Base-by-base conservation (phyloP, 2,329 filamentous ascomycete species). In the Aspergillus sp. region DNA sequence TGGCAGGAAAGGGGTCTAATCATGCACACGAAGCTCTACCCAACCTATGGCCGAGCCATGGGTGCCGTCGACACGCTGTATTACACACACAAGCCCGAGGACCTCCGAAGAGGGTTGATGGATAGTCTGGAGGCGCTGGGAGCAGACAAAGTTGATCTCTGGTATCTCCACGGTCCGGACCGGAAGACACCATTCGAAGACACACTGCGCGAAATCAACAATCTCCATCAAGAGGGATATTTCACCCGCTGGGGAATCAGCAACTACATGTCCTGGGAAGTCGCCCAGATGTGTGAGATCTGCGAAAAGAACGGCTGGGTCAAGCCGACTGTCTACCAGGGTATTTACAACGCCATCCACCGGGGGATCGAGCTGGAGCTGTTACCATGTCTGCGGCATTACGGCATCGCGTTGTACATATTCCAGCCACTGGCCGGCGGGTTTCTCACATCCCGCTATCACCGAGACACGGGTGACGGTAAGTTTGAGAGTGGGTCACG, bases 141-240 rank as follows among this genome's bases (percentile, higher is more conserved):
- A 32, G 63, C 69, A 0, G 62, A 69, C 22, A 72, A 71, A 52
- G 63, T 81, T 2, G 70, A 81, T 36, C 73, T 79, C 47, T 79
- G 71, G 60, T 82, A 81, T 53, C 70, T 82, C 2, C 79, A 82
- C 55, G 73, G 69, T 1, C 78, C 78, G 49, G 79, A 82, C 58
- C 67, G 73, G n/a, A 73, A 63, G 0, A 73, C 70, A 1, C 76
- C 78, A 0, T 70, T 73, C 47, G 73, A 76, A 46, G 72, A 74
- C 4, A 79, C 78, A 1, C 64, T 80, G n/a, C 62, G 66, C 6
- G 76, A 69, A 22, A 73, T 81, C 32, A 71, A 82, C 57, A 62
- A 71, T 4, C 66, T 81, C 1, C 65, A 77, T 62, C 57, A 73
- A 20, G 70, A 76, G 45, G 78, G 78, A 0, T 67, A 69, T 22